Evolutionary conservation across 768 basidiomycete species (phyloP).

Genomic region (Lactarius quietus): DNA sequence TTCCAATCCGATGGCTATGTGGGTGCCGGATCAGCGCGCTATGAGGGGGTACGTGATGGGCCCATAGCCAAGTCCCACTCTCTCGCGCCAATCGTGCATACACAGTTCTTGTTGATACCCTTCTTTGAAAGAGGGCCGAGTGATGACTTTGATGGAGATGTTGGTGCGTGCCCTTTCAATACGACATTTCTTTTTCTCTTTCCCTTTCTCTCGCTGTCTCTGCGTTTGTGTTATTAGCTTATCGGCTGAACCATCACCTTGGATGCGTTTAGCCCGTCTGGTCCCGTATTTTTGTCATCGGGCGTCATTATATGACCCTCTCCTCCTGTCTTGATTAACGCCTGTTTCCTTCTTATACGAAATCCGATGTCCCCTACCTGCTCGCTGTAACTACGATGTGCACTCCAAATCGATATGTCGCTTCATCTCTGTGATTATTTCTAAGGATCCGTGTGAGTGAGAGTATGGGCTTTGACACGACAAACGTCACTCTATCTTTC

Average conservation of each 20-base stretch:
- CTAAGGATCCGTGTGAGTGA: background rate
- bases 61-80: background rate
- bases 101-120: background rate
- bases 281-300: background rate
- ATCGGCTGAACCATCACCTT: background rate
- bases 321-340: slow-evolving; percentile 1
- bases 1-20: slow-evolving; percentile 15
- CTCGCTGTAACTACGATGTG: slow-evolving; percentile 19
- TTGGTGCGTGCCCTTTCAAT: background rate
- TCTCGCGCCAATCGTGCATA: background rate
- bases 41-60: slow-evolving; percentile 20
- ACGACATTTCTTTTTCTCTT: background rate
- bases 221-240: background rate
- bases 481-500: background rate
- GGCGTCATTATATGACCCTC: background rate
- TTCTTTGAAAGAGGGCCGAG: background rate
- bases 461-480: background rate
- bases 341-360: background rate
- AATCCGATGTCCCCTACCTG: slow-evolving; percentile 11
- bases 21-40: slow-evolving; percentile 21
- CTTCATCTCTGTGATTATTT: background rate
- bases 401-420: slow-evolving; percentile 10
- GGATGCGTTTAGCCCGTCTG: background rate
- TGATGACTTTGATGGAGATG: background rate
- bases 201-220: background rate